These are phyloP conservation scores for Diplocarpon rosae DNA, from an alignment of 2,329 filamentous ascomycete species.

Conservation along the genomic window DNA sequence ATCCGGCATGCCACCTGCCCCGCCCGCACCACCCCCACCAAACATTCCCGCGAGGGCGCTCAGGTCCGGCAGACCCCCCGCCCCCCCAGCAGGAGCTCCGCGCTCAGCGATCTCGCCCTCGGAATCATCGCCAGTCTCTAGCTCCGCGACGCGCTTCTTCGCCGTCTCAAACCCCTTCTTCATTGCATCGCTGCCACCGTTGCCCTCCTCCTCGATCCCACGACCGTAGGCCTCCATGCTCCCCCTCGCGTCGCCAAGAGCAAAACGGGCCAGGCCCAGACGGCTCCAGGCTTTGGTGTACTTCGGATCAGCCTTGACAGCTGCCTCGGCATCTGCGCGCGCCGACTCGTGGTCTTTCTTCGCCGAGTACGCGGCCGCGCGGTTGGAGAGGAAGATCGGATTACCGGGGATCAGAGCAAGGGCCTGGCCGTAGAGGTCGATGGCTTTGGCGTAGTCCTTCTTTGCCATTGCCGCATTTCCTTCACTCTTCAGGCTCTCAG, in stretches of 20 bases:
- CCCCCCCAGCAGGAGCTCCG: conserved; percentile 32
- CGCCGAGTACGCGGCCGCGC: conserved; percentile 84
- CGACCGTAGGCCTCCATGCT: conserved; percentile 90
- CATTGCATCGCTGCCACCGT: conserved; percentile 92
- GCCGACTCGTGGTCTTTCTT: conserved; percentile 76
- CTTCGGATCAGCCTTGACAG: conserved; percentile 74
- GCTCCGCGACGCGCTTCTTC: conserved; percentile 74
- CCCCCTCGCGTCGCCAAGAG: conserved; percentile 79
- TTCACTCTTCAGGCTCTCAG: conserved; percentile 77
- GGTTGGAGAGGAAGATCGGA: conserved; percentile 95
- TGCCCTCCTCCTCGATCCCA: conserved; percentile 90
- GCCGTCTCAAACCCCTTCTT: conserved; percentile 94
- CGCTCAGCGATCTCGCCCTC: conserved; percentile 40
- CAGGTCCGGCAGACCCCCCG: conserved; percentile 61
- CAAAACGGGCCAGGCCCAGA: conserved; percentile 82
- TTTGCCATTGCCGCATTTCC: conserved; percentile 92
- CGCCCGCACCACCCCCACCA: conserved; percentile 49
- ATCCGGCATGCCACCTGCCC: conserved; percentile 76
- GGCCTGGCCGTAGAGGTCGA: conserved; percentile 81
- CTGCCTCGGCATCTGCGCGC: conserved; percentile 78
- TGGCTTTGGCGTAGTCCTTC: conserved; percentile 77
- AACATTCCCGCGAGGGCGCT: conserved; percentile 61
- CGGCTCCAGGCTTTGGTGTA: conserved; percentile 98
- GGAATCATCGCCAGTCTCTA: conserved; percentile 41
- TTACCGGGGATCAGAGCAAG: conserved; percentile 73